A percentile compares a stretch with the other conserved stretches of the same genome.
These are phyloP conservation scores for Aureobasidium sp. DNA, from an alignment of 2,329 filamentous ascomycete species.

Conservation along the genomic window DNA sequence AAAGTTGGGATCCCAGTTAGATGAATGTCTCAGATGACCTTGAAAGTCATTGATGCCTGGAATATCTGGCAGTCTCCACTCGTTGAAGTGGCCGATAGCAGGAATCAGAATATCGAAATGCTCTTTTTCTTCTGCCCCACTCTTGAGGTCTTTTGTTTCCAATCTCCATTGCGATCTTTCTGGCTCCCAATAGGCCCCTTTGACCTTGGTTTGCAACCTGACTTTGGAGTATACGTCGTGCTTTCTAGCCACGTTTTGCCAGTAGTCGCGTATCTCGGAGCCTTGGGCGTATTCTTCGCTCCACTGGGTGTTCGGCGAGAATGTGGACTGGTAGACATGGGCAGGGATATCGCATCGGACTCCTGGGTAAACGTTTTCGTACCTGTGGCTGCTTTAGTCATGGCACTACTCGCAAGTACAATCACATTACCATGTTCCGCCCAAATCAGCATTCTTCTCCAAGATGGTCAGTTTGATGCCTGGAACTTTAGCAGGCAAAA, in stretches of 20 bases:
- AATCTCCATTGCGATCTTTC: conserved; percentile 50
- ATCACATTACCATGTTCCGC: conserved; percentile 31
- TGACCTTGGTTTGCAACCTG: conserved; percentile 50
- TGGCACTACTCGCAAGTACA: no score
- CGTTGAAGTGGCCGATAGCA: conserved; percentile 60
- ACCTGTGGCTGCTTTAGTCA: conserved; percentile 28
- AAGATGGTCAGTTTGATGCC: conserved; percentile 58
- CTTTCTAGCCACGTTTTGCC: conserved; percentile 56
- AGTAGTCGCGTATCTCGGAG: conserved; percentile 60
- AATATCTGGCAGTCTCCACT: conserved; percentile 56
- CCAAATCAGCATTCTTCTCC: conserved; percentile 62
- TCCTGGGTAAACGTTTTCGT: conserved; percentile 52
- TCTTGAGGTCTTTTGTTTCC: conserved; percentile 26
- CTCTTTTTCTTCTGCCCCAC: conserved; percentile 36
- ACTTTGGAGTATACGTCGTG: conserved; percentile 57
- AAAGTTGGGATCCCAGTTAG: conserved; percentile 29
- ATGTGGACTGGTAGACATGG: conserved; percentile 63
- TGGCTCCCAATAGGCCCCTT: conserved; percentile 50
- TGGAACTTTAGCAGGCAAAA: conserved; percentile 63
- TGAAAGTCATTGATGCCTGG: conserved; percentile 35
- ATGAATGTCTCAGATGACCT: conserved; percentile 34
- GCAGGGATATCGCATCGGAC: conserved; percentile 63
- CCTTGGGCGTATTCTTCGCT: conserved; percentile 61
- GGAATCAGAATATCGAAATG: conserved; percentile 56
- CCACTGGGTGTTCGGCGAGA: conserved; percentile 63